Base-by-base conservation (phyloP, 2,329 filamentous ascomycete species). In the Alternaria sp. region DNA sequence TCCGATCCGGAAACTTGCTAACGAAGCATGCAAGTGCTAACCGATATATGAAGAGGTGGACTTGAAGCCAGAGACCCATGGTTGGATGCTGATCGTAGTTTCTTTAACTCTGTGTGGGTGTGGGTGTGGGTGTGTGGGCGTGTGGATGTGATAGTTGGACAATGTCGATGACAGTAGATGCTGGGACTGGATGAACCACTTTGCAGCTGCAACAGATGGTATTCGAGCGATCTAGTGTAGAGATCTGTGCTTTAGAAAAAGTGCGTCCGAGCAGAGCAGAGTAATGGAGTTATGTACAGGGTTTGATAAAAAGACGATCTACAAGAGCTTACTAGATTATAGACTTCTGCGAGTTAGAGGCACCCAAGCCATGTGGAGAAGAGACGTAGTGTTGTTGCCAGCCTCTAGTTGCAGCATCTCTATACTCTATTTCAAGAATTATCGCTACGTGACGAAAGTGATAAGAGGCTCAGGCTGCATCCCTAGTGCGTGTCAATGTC, bases 1-100 rank as follows among this genome's bases (percentile, higher is more conserved):
- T 51, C 24, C 24, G 36, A 51, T 51, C 36, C 17, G 36, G 36
- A 40, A 41, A 51, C 36, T 41, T 51, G 36, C 48, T 51, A 51
- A 51, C 24, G 24, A 51, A 40, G 23, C 48, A 23, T 51, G 36
- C 36, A 51, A 51, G 36, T n/a, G 48, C 48, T 41, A 51, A 29
- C 24, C 36, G 37, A 39, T 17, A 14, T 39, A 23, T 39, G 3
- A 39, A 23, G 37, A 39, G 37, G 37, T 23, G 21, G 37, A 39
- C 37, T 39, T 39, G 37, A 51, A 51, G 48, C 48, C 24, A 51
- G 24, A 51, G 21, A 51, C 48, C 34, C 24, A 51, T 51, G 10
- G 34, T 51, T 24, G 36, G 48, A 51, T 51, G 36, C 36, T 51
- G n/a, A n/a, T n/a, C n/a, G 36, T 31, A 45, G 29, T 29, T 4